These are phyloP conservation scores for Maudiozyma bulderi DNA, from an alignment of 805 yeast species.

Conservation along the genomic window DNA sequence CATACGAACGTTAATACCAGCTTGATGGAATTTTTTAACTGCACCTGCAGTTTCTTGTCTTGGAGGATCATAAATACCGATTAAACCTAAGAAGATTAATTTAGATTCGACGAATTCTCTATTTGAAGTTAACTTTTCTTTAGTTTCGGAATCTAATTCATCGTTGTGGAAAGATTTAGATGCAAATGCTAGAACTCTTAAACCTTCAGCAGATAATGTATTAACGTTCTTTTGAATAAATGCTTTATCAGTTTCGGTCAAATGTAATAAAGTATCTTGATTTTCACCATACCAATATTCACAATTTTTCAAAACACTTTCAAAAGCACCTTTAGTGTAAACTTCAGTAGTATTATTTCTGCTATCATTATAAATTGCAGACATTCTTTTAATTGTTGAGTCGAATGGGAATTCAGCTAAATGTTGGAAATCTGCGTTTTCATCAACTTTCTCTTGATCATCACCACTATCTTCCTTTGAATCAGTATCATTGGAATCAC, in stretches of 20 bases:
- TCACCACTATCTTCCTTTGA: conserved; percentile 10
- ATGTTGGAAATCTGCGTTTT: conserved; percentile 45
- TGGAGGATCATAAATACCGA: conserved; percentile 98
- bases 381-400: conserved; percentile 82
- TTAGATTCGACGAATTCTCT: conserved; percentile 41
- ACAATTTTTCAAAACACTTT: conserved; percentile 57
- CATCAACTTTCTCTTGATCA: conserved; percentile 18
- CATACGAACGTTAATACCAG: conserved; percentile 97
- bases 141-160: conserved; percentile 26
- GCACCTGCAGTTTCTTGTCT: conserved; percentile 75
- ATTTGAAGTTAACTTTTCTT: conserved; percentile 17
- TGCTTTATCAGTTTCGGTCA: conserved; percentile 42
- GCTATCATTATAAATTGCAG: conserved; percentile 53
- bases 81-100: conserved; percentile 69
- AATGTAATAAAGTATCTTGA: conserved; percentile 40
- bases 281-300: conserved; percentile 46
- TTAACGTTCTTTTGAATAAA: conserved; percentile 48
- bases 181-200: conserved; percentile 79
- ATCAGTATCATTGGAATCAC: conserved; percentile 6
- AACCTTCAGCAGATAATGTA: conserved; percentile 67
- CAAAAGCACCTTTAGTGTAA: conserved; percentile 85
- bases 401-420: conserved; percentile 75
- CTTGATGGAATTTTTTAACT: conserved; percentile 65
- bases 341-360: conserved; percentile 46
- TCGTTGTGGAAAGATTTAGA: conserved; percentile 28